Base-by-base conservation (phyloP, 257 asterid species). In the Orobanche coerulescens region DNA sequence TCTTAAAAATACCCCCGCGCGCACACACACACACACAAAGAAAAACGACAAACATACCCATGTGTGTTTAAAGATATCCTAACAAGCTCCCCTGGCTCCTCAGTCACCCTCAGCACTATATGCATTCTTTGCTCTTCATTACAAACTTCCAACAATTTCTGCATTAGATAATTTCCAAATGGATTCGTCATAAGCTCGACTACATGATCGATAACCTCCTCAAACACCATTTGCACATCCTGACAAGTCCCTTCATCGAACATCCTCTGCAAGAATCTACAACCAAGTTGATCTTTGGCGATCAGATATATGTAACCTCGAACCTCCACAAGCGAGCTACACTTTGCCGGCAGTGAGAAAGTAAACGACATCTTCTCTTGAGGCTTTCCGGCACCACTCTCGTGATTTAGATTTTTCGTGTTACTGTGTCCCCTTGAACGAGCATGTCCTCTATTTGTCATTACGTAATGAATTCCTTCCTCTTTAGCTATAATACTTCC, bases 161-260 rank as follows among this genome's bases (percentile, higher is more conserved):
- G 99, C 86, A 94, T 84, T 31, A 94, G 95, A 81, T 89, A 94
- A 76, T 94, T 94, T 57, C 97, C 99, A 64, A 94, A 90, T 12
- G 94, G 96, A 37, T 85, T 82, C 79, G 81, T 90, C 96, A 87
- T 94, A 28, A 94, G 95, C 22, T 90, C 99, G 42, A 79, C 85
- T 2, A 77, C 84, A 42, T 94, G 90, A 54, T 71, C 81, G 44
- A 86, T 83, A 33, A 90, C 82, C 87, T 80, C 95, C 23, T 48
- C 62, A 72, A 87, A 94, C 61, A 90, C 87, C 33, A 78, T 78
- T 64, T 84, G 83, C 55, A 82, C 87, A 39, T 94, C 94, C 42
- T 65, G 66, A 54, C 83, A 40, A 66, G 82, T 76, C 62, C 99
- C 97, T 61, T 83, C 96, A 22, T 84, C 95, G 39, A 94, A 83